phyloP scores from a whole-genome alignment of 2,329 filamentous ascomycete genomes.

The Zymoseptoria ardabiliae region DNA sequence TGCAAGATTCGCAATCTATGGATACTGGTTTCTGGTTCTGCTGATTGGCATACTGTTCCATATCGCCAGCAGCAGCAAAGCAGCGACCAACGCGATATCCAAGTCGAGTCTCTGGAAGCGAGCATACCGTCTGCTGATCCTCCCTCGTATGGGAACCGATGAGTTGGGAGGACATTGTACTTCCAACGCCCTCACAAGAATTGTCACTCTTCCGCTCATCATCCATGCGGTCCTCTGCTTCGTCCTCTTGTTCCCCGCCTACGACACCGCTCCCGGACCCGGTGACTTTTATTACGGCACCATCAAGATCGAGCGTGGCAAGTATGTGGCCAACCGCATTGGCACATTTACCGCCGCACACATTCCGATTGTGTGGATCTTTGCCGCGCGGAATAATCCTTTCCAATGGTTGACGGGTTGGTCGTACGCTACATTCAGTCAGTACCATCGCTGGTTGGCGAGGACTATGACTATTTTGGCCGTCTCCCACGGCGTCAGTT shows the following conservation, averaged over 20 bases:
- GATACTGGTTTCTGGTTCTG: conserved; percentile 35
- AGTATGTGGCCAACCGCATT: conserved; percentile 56
- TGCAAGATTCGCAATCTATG: conserved; percentile 20
- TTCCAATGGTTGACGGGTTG: conserved; percentile 59
- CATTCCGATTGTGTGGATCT: conserved; percentile 58
- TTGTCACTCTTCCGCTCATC: conserved; percentile 39
- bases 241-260: conserved; percentile 37
- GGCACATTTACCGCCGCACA: conserved; percentile 58
- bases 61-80: conserved; percentile 7
- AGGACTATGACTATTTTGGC: conserved; percentile 56
- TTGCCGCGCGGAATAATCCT: conserved; percentile 59
- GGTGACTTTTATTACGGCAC: conserved; percentile 42
- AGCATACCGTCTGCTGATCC: conserved; percentile 39
- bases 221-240: conserved; percentile 40
- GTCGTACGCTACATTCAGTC: conserved; percentile 59
- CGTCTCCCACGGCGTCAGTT: conserved; percentile 55
- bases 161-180: conserved; percentile 29
- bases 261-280: conserved; percentile 35
- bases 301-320: conserved; percentile 34
- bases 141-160: conserved; percentile 34
- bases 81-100: conserved; percentile 5
- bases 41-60: conserved; percentile 30
- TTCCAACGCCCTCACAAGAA: conserved; percentile 40
- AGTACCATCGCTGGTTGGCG: conserved; percentile 61
- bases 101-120: conserved; percentile 29